Conservation (phyloP, 2,329 filamentous ascomycete species). For the Chaetothyriales sp. region DNA sequence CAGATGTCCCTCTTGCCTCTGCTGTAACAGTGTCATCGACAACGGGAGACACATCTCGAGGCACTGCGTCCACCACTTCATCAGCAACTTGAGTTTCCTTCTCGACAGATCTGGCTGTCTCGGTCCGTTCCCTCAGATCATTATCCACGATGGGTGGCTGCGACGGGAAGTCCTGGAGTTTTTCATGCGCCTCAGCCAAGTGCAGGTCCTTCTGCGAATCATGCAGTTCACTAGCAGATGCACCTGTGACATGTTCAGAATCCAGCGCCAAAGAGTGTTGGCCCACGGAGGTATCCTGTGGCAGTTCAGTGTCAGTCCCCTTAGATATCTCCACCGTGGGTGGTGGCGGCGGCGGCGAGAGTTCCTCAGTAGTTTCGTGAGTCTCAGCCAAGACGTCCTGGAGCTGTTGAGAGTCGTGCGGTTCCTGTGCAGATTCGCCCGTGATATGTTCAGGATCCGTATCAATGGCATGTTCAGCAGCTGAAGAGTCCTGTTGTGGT, state of each 20-base stretch:
- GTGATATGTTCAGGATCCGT: too few relatives aligned
- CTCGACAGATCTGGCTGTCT: background rate
- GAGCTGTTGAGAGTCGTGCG: too few relatives aligned
- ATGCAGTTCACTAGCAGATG: background rate
- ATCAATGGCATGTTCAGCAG: background rate
- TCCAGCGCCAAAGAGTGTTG: background rate
- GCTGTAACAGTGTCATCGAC: background rate
- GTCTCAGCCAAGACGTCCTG: too few relatives aligned
- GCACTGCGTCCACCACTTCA: background rate
- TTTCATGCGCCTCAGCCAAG: background rate
- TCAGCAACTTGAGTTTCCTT: background rate
- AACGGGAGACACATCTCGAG: background rate
- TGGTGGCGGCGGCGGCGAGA: too few relatives aligned
- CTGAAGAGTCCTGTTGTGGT: background rate
- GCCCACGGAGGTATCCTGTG: background rate
- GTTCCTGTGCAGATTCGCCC: too few relatives aligned
- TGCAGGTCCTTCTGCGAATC: background rate
- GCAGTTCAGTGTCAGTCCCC: background rate
- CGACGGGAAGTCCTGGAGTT: background rate
- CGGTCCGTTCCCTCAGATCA: background rate
- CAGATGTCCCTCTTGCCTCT: too few relatives aligned
- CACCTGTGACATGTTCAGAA: background rate
- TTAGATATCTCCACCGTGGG: too few relatives aligned
- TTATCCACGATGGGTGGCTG: background rate
- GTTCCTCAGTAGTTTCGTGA: too few relatives aligned